These are phyloP conservation scores for Trichoderma afroharzianum DNA, from an alignment of 2,329 filamentous ascomycete species.

Conservation along the genomic window DNA sequence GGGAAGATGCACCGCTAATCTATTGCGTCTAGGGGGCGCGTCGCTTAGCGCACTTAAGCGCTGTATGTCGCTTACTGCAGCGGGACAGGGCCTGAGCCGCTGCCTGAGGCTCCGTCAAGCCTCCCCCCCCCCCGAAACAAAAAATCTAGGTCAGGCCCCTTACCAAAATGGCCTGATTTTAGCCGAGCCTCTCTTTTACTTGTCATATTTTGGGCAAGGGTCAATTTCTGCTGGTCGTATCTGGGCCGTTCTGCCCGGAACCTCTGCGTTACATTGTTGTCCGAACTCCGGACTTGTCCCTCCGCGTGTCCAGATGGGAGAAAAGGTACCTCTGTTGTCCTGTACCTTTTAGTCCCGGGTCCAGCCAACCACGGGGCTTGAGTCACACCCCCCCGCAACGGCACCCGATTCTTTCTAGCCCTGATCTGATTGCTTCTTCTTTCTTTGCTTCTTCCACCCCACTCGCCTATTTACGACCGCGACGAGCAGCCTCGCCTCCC, in stretches of 20 bases:
- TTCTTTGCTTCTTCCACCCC: conserved; percentile 7
- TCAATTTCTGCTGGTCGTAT: not conserved
- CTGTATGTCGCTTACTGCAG: conserved; percentile 16
- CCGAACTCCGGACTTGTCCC: not conserved
- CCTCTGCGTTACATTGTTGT: not conserved
- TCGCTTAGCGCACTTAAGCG: conserved; percentile 19
- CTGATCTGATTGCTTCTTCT: not conserved
- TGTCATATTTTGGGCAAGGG: not conserved
- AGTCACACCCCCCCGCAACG: not conserved
- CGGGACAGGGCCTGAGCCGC: not conserved
- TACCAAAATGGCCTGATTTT: not conserved
- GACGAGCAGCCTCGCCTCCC: conserved; percentile 6
- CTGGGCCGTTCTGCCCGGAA: not conserved
- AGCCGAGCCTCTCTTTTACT: not conserved
- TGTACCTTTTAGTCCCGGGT: not conserved
- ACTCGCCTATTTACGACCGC: conserved; percentile 2
- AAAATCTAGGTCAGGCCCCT: not conserved
- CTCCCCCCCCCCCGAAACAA: not conserved
- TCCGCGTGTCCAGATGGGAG: not conserved
- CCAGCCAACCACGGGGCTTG: not conserved
- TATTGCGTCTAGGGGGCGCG: conserved; percentile 10
- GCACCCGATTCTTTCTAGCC: not conserved
- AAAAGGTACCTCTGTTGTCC: not conserved
- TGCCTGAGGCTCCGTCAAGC: not conserved
- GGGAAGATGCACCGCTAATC: not conserved